Conservation (phyloP, 768 basidiomycete genomes). For the Serendipita vermifera region DNA sequence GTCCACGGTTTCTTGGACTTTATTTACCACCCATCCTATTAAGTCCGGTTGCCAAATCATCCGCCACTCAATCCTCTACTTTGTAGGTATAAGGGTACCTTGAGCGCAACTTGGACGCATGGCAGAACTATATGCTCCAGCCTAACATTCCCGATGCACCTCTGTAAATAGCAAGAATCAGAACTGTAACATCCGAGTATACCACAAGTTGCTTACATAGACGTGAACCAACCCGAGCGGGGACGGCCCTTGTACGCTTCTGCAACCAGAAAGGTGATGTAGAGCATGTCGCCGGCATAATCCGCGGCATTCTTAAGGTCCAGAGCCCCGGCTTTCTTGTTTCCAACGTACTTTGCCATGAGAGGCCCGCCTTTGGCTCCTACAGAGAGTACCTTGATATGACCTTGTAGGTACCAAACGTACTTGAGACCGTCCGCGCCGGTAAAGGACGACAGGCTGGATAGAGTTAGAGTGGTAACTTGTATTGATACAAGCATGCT, state of each 20-base stretch:
- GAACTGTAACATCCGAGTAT: too few species aligned
- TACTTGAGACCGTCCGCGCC: neutral
- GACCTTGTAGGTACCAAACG: neutral
- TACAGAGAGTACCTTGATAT: neutral
- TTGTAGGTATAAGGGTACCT: too few species aligned
- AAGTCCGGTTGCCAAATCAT: too few species aligned
- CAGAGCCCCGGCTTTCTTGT: neutral
- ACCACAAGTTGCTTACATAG: neutral
- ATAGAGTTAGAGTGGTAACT: neutral
- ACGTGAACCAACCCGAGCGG: neutral
- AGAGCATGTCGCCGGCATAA: slow-evolving; percentile 3
- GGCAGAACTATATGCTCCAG: too few species aligned
- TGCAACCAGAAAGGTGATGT: neutral
- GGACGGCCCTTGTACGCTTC: neutral
- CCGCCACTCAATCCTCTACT: too few species aligned
- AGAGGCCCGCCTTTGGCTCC: neutral
- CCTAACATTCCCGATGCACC: too few species aligned
- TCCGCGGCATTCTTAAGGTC: neutral
- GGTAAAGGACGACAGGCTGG: neutral
- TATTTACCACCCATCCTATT: too few species aligned
- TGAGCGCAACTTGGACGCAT: too few species aligned
- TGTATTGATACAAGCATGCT: neutral
- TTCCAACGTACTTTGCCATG: neutral
- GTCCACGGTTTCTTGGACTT: too few species aligned
- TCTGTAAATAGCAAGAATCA: too few species aligned